Base-by-base conservation (phyloP, 1,284 basidiomycete species). In the Vanrija pseudolonga region DNA sequence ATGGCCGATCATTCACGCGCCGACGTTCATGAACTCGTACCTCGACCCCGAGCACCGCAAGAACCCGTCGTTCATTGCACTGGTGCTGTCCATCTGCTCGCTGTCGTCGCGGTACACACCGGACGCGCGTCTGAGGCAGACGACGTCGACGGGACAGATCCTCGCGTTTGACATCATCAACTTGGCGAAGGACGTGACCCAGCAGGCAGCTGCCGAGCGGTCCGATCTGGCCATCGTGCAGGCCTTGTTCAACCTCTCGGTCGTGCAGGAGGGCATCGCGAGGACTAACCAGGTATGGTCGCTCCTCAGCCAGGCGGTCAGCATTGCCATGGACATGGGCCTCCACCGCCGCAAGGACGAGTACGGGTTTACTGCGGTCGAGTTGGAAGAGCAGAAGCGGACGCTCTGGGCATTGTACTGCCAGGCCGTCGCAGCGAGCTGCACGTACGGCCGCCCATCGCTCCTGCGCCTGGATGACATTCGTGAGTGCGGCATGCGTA, bases 371-470 rank as follows among this genome's bases (percentile, higher is more conserved):
- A 53, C 56, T 14, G 62, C 62, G 5, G 58, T 69, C 47, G 67
- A 69, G 20, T 41, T 65, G 12, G 65, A 69, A 43, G 65, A 66
- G 24, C 63, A 65, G 18, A 69, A 65, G 45, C 56, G 67, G 6
- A 69, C 65, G 11, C 56, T 67, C 3, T 69, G 67, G 67, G 67
- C 67, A 8, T 49, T 69, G 15, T 69, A 69, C 59, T 60, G 62
- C 48, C 65, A 67, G 54, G 55, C 59, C n/a, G 57, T 67, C 14
- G 63, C 67, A 47, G 64, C 67, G 15, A 66, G 64, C 44, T 64
- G 60, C 42, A 66, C 65, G 23, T 69, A 61, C 37, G 67, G 67
- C n/a, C 60, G 65, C 5, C 64, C 67, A 4, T 58, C 64, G 11
- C 56, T 67, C 51, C 58, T 67, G 6, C 62, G 65, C 14, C 48